Percentiles rank a stretch among this genome's conserved stretches.
Conservation (phyloP, 768 basidiomycete genomes). For the Tylopilus vinaceipallidus region DNA sequence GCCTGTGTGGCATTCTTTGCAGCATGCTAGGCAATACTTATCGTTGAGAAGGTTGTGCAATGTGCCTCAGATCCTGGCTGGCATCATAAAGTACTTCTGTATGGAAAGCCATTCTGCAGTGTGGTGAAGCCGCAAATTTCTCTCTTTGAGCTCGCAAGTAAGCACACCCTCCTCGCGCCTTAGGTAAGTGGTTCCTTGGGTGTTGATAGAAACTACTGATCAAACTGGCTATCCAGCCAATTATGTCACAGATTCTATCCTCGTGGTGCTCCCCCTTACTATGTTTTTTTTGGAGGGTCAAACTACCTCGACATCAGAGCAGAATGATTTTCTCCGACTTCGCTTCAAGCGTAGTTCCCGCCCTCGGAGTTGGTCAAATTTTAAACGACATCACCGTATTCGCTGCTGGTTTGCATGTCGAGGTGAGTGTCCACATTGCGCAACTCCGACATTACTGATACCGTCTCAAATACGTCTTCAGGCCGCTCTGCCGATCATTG, state of each 20-base stretch:
- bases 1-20: conserved; percentile 7
- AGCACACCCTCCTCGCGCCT: neutral
- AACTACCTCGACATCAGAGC: conserved; percentile 16
- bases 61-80: conserved; percentile 10
- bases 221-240: conserved; percentile 9
- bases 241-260: conserved; percentile 13
- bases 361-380: too few species aligned
- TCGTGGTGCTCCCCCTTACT: conserved; percentile 17
- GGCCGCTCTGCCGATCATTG: conserved; percentile 6
- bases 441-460: neutral
- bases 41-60: conserved; percentile 7
- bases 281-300: conserved; percentile 25
- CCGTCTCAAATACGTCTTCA: neutral
- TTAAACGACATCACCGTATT: neutral
- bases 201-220: neutral
- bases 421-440: neutral
- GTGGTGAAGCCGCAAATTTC: neutral
- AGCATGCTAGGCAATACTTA: conserved; percentile 4
- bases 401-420: neutral
- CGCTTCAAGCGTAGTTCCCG: conserved; percentile 18
- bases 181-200: too few species aligned
- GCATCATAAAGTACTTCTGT: neutral
- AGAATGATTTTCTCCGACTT: conserved; percentile 26
- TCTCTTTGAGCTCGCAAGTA: conserved; percentile 17
- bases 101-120: conserved; percentile 14